Conservation (phyloP, 108 stramenopile genomes). For the Bacterosira constricta region DNA sequence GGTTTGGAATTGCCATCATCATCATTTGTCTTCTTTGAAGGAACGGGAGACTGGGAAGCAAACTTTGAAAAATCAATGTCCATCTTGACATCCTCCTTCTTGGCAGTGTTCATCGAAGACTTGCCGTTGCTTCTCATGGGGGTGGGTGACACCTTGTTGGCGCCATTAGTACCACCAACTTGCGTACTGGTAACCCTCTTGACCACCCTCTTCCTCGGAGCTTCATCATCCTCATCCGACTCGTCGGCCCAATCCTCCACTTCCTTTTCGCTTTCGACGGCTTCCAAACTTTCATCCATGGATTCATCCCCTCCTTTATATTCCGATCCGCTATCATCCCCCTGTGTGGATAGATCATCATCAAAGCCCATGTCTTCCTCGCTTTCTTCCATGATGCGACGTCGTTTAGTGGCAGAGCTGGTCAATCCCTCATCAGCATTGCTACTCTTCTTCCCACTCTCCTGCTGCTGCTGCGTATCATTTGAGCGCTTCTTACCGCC, state of each 20-base stretch:
- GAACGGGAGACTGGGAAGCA: constrained; percentile 18
- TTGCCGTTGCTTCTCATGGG: too few species aligned
- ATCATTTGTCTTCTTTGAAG: too few species aligned
- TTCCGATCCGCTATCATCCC: constrained; percentile 34
- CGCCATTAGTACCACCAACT: constrained; percentile 2
- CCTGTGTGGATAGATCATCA: constrained; percentile 17
- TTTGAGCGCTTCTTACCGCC: neutral
- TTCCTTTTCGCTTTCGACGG: constrained; percentile 32
- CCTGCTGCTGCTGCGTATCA: neutral
- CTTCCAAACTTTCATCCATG: constrained; percentile 18
- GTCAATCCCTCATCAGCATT: neutral
- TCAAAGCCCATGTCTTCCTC: constrained; percentile 41
- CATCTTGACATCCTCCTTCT: constrained; percentile 2
- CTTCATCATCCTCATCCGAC: constrained; percentile 49
- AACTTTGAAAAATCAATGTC: constrained; percentile 29
- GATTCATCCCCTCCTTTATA: constrained; percentile 34
- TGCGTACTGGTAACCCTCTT: constrained; percentile 10
- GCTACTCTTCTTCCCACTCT: neutral
- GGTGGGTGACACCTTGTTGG: constrained; percentile 21
- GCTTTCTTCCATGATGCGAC: constrained; percentile 26
- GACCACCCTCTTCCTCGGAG: constrained; percentile 5
- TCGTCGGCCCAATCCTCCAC: constrained; percentile 52
- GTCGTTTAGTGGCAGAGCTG: neutral
- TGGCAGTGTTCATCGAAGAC: constrained; percentile 4
- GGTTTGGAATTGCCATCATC: neutral